Evolutionary conservation across 768 basidiomycete species (phyloP).

Genomic region (Suillus weaverae): DNA sequence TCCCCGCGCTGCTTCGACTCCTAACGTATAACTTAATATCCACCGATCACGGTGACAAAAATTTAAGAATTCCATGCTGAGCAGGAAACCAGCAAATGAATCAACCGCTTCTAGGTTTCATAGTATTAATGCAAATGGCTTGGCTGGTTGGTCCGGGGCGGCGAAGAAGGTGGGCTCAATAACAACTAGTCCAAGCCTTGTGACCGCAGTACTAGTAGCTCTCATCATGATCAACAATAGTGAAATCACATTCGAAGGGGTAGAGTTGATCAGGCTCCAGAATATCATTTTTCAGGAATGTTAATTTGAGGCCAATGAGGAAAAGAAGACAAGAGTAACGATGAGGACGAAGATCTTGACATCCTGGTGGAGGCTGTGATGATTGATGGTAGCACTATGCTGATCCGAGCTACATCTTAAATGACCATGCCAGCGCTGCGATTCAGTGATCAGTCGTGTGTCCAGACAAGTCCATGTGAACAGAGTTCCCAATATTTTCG

Average conservation of each 20-base stretch:
- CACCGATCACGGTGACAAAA: background rate
- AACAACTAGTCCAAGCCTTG: background rate
- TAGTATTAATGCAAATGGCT: too few species aligned
- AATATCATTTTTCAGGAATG: background rate
- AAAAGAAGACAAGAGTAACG: background rate
- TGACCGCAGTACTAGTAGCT: background rate
- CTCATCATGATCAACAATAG: background rate
- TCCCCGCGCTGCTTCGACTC: constrained; percentile 1
- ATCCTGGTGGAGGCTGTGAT: background rate
- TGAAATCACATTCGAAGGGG: background rate
- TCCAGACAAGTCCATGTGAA: background rate
- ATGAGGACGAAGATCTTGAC: background rate
- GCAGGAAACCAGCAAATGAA: background rate
- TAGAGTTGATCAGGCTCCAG: background rate
- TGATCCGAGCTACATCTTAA: background rate
- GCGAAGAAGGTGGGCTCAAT: background rate
- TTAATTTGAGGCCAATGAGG: background rate
- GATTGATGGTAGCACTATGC: background rate
- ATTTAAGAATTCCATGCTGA: background rate
- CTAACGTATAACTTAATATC: background rate
- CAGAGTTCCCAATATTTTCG: background rate
- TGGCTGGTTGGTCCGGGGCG: background rate
- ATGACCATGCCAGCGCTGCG: background rate
- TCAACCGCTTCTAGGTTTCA: background rate
- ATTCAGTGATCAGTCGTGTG: background rate